Conservation (phyloP, 129 eudicot species). For the Arctium minus region DNA sequence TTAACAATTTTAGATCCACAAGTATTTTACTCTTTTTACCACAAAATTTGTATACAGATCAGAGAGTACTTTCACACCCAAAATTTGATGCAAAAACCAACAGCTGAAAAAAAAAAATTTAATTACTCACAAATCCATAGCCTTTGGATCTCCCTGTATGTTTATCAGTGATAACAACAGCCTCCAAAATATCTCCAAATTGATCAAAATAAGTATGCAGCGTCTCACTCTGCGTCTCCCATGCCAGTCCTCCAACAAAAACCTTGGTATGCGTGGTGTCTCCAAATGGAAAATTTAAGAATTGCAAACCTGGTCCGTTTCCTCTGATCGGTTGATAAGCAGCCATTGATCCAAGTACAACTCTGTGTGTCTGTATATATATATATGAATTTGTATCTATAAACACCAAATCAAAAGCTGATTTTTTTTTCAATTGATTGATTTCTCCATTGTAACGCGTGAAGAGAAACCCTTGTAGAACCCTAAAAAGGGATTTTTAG, state of each 20-base stretch:
- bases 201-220: constrained; percentile 44
- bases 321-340: constrained; percentile 40
- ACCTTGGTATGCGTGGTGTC: constrained; percentile 48
- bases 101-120: background rate
- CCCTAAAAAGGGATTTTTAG: constrained; percentile 20
- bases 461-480: constrained; percentile 36
- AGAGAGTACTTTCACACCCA: no score
- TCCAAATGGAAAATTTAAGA: constrained; percentile 33
- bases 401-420: constrained; percentile 7
- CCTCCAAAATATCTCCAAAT: constrained; percentile 56
- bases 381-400: background rate
- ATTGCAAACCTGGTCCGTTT: constrained; percentile 41
- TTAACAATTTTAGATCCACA: background rate
- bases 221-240: constrained; percentile 62
- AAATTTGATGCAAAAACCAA: background rate
- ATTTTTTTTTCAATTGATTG: background rate
- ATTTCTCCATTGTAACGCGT: background rate
- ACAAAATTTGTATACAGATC: background rate
- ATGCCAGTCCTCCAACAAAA: constrained; percentile 60
- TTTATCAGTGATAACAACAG: constrained; percentile 58
- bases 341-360: constrained; percentile 28
- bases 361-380: background rate
- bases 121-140: constrained; percentile 52
- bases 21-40: background rate
- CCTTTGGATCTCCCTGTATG: constrained; percentile 61